These are phyloP conservation scores for Eugenia klotzschiana DNA, from an alignment of 441 rosid species.

Conservation along the genomic window DNA sequence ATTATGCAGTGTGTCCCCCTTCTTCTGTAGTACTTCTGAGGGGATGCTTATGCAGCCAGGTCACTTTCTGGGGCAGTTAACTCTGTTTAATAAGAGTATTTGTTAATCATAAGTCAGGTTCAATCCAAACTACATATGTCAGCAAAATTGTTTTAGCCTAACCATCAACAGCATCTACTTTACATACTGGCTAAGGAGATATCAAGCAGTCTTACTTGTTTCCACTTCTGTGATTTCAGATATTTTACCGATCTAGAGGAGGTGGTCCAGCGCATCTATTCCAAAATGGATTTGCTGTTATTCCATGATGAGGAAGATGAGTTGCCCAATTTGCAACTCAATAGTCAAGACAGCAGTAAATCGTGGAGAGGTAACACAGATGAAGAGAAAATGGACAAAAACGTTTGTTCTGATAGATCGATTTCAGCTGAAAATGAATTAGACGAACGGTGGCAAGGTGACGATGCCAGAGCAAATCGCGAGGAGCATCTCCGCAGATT, in stretches of 20 bases:
- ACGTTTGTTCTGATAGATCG: neutral
- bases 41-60: neutral
- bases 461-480: conserved; percentile 4
- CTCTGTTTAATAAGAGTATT: neutral
- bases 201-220: neutral
- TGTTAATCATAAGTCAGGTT: neutral
- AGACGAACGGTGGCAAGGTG: conserved; percentile 7
- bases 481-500: conserved; percentile 31
- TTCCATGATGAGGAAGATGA: conserved; percentile 45
- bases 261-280: conserved; percentile 50
- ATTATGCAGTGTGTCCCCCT: neutral
- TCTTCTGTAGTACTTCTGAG: neutral
- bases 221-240: conserved; percentile 28
- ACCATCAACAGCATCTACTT: no score
- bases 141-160: neutral
- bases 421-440: conserved; percentile 19
- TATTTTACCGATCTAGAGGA: conserved; percentile 46
- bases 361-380: conserved; percentile 28
- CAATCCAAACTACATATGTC: neutral
- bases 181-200: neutral
- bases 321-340: conserved; percentile 28
- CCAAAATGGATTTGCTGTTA: conserved; percentile 61
- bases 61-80: neutral
- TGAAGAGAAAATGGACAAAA: conserved; percentile 15
- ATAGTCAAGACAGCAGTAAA: conserved; percentile 61